A percentile compares a stretch with the other conserved stretches of the same genome.
Evolutionary conservation across 805 yeast species (phyloP).

Genomic region (Wickerhamomyces rabaulensis): DNA sequence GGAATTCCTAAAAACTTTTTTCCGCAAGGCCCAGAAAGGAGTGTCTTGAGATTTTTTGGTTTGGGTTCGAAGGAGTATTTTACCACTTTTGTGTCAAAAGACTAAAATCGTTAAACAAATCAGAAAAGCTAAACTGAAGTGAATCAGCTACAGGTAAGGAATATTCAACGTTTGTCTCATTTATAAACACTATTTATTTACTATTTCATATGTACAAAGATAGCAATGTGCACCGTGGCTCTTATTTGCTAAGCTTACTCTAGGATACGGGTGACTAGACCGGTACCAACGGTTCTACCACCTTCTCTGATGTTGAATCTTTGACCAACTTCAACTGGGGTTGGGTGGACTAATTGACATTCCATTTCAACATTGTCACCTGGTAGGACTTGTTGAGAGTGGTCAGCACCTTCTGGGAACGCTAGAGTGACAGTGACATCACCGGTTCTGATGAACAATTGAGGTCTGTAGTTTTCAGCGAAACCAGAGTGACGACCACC

Average conservation of each 20-base stretch:
- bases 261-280: constrained; percentile 88
- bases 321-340: constrained; percentile 93
- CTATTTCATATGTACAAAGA: neutral
- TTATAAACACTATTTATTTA: neutral
- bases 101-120: too few relatives aligned
- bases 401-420: constrained; percentile 85
- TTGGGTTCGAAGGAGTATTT: too few relatives aligned
- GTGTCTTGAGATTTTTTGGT: too few relatives aligned
- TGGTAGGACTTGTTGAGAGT: constrained; percentile 88
- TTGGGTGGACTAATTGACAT: constrained; percentile 82
- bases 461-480: constrained; percentile 97
- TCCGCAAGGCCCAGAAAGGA: too few relatives aligned
- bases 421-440: constrained; percentile 87
- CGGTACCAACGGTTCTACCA: constrained; percentile 98
- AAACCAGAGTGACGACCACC: constrained; percentile 99
- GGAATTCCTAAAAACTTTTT: too few relatives aligned
- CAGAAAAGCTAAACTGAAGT: too few relatives aligned
- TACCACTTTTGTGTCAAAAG: too few relatives aligned
- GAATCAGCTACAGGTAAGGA: neutral
- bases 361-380: constrained; percentile 98
- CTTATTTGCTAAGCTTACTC: constrained; percentile 32
- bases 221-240: neutral
- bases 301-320: constrained; percentile 99
- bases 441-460: constrained; percentile 92
- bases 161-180: neutral